Evolutionary conservation across 306 rosid species (phyloP).

Genomic region (Quercus parvula): DNA sequence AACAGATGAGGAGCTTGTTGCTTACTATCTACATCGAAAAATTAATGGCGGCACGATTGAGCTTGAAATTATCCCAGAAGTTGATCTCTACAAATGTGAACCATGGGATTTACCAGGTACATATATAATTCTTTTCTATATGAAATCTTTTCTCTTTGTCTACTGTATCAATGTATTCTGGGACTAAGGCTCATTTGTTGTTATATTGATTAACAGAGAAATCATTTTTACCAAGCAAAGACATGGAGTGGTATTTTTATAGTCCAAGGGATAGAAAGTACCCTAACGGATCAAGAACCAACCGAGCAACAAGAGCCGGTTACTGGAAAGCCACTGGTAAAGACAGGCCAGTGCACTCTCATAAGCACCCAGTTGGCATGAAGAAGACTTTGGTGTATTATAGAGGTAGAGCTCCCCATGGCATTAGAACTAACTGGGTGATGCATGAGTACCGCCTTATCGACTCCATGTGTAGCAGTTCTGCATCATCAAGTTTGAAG

Average conservation of each 20-base stretch:
- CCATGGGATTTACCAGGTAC: slow-evolving; percentile 99
- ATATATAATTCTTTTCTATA: slow-evolving; percentile 2
- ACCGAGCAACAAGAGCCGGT: slow-evolving; percentile 83
- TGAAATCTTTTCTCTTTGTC: no score
- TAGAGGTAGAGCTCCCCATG: slow-evolving; percentile 93
- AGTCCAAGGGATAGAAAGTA: slow-evolving; percentile 91
- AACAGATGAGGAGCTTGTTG: slow-evolving; percentile 95
- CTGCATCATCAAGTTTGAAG: slow-evolving; percentile 59
- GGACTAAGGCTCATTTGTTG: no score
- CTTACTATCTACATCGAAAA: slow-evolving; percentile 83
- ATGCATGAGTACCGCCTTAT: slow-evolving; percentile 91
- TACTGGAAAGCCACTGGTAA: slow-evolving; percentile 98
- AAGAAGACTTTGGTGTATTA: slow-evolving; percentile 94
- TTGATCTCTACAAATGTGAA: slow-evolving; percentile 92
- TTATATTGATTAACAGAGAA: slow-evolving; percentile 39
- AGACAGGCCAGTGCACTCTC: slow-evolving; percentile 74
- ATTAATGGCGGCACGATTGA: slow-evolving; percentile 85
- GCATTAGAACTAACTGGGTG: slow-evolving; percentile 88
- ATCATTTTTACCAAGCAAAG: slow-evolving; percentile 85
- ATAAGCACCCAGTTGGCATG: slow-evolving; percentile 65
- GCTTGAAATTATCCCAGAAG: slow-evolving; percentile 92
- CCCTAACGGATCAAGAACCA: slow-evolving; percentile 98
- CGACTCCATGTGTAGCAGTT: slow-evolving; percentile 41
- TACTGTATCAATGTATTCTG: background rate
- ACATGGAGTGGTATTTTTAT: slow-evolving; percentile 96